Conservation (phyloP, 805 yeast species). For the Lipomyces sp. region DNA sequence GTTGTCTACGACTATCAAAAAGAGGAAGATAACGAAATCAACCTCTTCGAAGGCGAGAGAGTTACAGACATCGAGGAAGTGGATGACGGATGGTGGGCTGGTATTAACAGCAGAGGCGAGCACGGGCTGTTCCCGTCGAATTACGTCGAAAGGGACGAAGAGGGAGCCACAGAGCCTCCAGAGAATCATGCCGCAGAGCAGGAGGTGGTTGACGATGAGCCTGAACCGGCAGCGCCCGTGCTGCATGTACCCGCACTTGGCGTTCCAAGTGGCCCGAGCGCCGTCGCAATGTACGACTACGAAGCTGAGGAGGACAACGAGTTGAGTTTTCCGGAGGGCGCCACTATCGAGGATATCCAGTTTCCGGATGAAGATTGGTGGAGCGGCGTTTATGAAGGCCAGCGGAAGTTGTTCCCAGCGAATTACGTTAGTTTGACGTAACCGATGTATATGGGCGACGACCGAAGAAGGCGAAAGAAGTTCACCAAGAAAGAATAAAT, state of each 20-base stretch:
- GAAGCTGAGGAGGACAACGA: constrained; percentile 94
- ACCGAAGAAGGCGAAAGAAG: background rate
- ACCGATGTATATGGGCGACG: background rate
- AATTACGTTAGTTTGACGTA: constrained; percentile 59
- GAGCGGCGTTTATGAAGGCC: constrained; percentile 81
- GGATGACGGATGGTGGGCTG: constrained; percentile 90
- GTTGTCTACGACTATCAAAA: constrained; percentile 79
- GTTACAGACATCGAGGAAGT: constrained; percentile 64
- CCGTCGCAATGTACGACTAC: constrained; percentile 71
- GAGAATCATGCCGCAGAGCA: constrained; percentile 7
- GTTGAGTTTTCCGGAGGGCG: constrained; percentile 79
- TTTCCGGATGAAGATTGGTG: constrained; percentile 97
- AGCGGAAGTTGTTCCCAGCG: constrained; percentile 83
- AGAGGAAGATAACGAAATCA: constrained; percentile 74
- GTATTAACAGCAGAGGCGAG: constrained; percentile 67
- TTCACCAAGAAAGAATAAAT: background rate
- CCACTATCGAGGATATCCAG: constrained; percentile 73
- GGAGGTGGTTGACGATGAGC: constrained; percentile 12
- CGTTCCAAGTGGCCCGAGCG: constrained; percentile 41
- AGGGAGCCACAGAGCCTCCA: constrained; percentile 13
- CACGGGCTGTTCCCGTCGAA: constrained; percentile 85
- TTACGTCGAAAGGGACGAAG: constrained; percentile 57
- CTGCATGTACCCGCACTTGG: constrained; percentile 29
- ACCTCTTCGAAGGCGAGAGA: constrained; percentile 61
- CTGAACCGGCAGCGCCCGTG: constrained; percentile 27